phyloP scores from a whole-genome alignment of 2,329 filamentous ascomycete genomes.

The Gaeumannomyces tritici region DNA sequence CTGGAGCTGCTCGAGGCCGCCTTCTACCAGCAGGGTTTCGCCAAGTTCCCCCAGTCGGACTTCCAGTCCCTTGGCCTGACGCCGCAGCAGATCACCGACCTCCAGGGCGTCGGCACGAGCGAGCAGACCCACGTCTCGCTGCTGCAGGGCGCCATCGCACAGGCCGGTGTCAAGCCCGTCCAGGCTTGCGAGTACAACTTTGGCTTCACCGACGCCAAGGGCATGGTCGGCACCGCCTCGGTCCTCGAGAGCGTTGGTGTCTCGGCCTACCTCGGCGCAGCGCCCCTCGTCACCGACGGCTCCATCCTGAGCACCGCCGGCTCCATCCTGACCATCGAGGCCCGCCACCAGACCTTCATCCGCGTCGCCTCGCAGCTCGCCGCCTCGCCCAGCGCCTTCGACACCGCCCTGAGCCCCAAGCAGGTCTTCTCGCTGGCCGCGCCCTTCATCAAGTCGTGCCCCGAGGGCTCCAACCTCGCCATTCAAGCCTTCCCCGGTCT shows the following conservation, averaged over 20 bases:
- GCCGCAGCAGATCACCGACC: conserved; percentile 43
- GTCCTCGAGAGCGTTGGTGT: conserved; percentile 66
- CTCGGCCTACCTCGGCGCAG: conserved; percentile 65
- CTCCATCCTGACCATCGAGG: conserved; percentile 63
- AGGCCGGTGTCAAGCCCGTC: conserved; percentile 55
- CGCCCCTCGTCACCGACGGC: conserved; percentile 50
- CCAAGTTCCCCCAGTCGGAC: conserved; percentile 53
- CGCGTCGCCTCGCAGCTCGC: conserved; percentile 46
- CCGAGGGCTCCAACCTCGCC: conserved; percentile 52
- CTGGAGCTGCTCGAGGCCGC: conserved; percentile 65
- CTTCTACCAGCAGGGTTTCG: conserved; percentile 65
- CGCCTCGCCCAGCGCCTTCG: conserved; percentile 60
- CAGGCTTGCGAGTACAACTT: conserved; percentile 66
- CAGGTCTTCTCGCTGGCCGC: conserved; percentile 66
- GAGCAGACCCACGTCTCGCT: conserved; percentile 54
- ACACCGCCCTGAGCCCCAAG: conserved; percentile 57
- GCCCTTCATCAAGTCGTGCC: conserved; percentile 63
- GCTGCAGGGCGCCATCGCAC: conserved; percentile 50
- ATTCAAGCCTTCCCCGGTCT: conserved; percentile 54
- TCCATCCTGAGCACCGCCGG: conserved; percentile 56
- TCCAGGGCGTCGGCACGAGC: conserved; percentile 51
- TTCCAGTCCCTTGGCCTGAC: conserved; percentile 54
- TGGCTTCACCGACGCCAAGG: conserved; percentile 51
- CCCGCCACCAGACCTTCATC: conserved; percentile 65
- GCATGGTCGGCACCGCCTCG: conserved; percentile 60